phyloP scores from a whole-genome alignment of 2,329 filamentous ascomycete genomes.

The Cadophora sp. region DNA sequence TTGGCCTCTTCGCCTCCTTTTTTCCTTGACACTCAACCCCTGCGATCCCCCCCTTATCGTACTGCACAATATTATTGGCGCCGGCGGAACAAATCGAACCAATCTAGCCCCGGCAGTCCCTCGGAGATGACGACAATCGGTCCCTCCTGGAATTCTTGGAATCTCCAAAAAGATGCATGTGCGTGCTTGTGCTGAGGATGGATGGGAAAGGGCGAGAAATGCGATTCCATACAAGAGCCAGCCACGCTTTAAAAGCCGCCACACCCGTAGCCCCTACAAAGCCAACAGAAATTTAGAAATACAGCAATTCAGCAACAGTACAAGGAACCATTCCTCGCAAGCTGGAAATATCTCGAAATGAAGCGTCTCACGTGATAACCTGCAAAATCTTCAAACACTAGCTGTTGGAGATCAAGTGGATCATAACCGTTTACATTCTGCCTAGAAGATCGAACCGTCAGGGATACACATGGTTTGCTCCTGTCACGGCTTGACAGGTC shows the following conservation, averaged over 20 bases:
- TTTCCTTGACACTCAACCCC: too few relatives aligned
- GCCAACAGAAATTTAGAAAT: too few relatives aligned
- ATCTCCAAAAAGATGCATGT: neutral
- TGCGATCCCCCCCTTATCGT: too few relatives aligned
- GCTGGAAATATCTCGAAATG: neutral
- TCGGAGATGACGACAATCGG: conserved; percentile 24
- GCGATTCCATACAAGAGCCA: neutral
- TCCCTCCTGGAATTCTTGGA: conserved; percentile 2
- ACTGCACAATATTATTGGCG: too few relatives aligned
- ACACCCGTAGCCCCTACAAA: neutral
- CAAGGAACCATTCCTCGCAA: neutral
- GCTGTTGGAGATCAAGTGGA: conserved; percentile 25
- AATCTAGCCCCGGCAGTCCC: conserved; percentile 13
- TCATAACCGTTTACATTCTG: neutral
- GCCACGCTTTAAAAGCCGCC: neutral
- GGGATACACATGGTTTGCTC: neutral
- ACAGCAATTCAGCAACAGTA: too few relatives aligned
- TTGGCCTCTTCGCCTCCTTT: too few relatives aligned
- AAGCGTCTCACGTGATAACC: neutral
- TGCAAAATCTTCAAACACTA: conserved; percentile 22
- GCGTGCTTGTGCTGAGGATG: neutral
- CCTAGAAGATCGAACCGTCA: neutral
- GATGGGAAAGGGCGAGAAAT: neutral
- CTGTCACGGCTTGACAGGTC: neutral
- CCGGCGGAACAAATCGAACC: neutral